phyloP scores from a whole-genome alignment of 176 grass and related monocot species.

The Zoysia japonica region DNA sequence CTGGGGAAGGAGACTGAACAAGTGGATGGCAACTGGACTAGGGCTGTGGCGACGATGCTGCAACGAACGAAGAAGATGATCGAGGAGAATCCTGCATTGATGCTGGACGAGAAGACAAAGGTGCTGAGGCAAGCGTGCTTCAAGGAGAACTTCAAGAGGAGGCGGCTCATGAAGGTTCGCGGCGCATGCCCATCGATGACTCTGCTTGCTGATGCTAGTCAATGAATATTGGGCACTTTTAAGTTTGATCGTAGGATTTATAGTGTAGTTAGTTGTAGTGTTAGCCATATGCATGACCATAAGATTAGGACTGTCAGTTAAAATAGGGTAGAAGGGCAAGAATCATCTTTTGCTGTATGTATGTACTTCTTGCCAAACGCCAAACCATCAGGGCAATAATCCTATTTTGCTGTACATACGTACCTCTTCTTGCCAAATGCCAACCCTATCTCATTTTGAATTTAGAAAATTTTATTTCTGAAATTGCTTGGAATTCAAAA shows the following conservation, averaged over 20 bases:
- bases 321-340: background rate
- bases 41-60: slow-evolving; percentile 29
- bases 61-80: slow-evolving; percentile 42
- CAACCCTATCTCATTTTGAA: no score
- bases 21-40: background rate
- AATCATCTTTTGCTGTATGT: slow-evolving; percentile 14
- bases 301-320: background rate
- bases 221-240: background rate
- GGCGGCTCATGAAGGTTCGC: slow-evolving; percentile 9
- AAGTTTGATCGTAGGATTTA: background rate
- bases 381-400: background rate
- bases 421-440: no score
- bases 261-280: background rate
- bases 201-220: background rate
- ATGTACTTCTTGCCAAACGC: background rate
- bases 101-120: slow-evolving; percentile 45
- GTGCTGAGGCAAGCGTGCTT: slow-evolving; percentile 59
- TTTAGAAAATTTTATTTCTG: no score
- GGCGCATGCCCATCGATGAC: background rate
- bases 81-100: slow-evolving; percentile 45
- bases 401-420: no score
- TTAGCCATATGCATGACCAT: background rate
- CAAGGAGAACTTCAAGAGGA: slow-evolving; percentile 55
- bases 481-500: no score
- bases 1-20: background rate